These are phyloP conservation scores for Rhodotorula glutinis DNA, from an alignment of 1,284 basidiomycete species.

Conservation along the genomic window DNA sequence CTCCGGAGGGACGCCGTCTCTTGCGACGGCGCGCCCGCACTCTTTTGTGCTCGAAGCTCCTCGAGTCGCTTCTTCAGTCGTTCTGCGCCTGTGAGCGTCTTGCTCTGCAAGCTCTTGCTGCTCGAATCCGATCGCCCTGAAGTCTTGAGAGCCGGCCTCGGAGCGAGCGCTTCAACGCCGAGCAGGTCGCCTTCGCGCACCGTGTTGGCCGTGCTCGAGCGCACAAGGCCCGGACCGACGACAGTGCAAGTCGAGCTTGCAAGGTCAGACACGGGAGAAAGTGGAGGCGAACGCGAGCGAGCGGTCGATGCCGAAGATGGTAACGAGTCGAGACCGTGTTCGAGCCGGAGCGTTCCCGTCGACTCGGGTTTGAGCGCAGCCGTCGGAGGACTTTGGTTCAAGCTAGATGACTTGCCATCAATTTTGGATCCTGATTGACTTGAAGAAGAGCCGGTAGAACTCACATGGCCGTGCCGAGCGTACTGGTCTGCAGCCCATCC, in stretches of 20 bases:
- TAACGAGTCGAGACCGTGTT: conserved; percentile 6
- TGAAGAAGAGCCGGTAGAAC: not conserved
- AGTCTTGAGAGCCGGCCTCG: not conserved
- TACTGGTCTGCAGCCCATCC: conserved; percentile 2
- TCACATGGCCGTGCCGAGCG: conserved; percentile 17
- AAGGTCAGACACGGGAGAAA: not conserved
- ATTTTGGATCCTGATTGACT: not conserved
- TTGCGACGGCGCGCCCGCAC: not conserved
- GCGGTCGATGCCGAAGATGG: not conserved
- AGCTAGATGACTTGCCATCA: not conserved
- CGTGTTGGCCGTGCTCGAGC: not conserved
- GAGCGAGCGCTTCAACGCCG: not conserved
- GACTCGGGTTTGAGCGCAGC: conserved; percentile 12
- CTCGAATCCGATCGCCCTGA: not conserved
- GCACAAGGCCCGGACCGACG: not conserved
- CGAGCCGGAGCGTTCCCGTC: conserved; percentile 13
- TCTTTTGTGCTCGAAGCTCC: conserved; percentile 13
- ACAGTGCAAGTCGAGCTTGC: conserved; percentile 12
- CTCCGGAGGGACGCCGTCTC: too few relatives aligned
- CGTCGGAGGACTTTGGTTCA: conserved; percentile 22
- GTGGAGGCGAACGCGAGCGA: not conserved
- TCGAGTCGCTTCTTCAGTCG: conserved; percentile 15
- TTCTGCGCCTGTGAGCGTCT: conserved; percentile 1
- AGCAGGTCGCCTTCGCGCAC: conserved; percentile 17
- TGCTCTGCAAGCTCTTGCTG: not conserved